Evolutionary conservation across 306 rosid species (phyloP).

Genomic region (Dalbergia cultrata): DNA sequence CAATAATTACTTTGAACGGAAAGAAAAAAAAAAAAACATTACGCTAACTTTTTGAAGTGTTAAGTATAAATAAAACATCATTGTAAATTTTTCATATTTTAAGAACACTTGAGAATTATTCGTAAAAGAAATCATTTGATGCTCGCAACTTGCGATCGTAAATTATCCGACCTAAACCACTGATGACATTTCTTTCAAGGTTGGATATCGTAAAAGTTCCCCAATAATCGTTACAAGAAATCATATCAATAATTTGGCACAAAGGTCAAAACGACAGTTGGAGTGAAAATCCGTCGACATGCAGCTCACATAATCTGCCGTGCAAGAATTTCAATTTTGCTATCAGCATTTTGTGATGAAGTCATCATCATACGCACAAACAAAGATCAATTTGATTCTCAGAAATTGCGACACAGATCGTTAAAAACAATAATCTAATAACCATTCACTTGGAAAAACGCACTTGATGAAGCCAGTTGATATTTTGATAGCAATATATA

Average conservation of each 20-base stretch:
- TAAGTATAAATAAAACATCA: no score
- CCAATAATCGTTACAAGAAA: background rate
- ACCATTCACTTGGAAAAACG: background rate
- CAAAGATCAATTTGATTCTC: background rate
- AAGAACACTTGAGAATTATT: no score
- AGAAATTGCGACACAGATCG: background rate
- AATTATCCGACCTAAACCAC: background rate
- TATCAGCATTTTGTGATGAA: background rate
- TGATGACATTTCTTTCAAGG: background rate
- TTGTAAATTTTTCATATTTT: no score
- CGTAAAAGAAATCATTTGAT: background rate
- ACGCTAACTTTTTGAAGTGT: no score
- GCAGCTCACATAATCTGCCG: background rate
- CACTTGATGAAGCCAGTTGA: background rate
- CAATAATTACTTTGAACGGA: no score
- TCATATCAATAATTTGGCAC: background rate
- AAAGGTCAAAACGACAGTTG: background rate
- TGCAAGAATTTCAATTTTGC: background rate
- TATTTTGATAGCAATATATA: conserved; percentile 15
- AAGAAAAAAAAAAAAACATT: no score
- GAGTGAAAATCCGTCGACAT: conserved; percentile 11
- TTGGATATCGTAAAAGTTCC: conserved; percentile 20
- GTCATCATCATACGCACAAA: background rate
- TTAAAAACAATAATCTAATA: background rate
- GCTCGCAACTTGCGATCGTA: background rate